Evolutionary conservation across 257 asterid genomes (phyloP).

Genomic region (Solanum tarijense): DNA sequence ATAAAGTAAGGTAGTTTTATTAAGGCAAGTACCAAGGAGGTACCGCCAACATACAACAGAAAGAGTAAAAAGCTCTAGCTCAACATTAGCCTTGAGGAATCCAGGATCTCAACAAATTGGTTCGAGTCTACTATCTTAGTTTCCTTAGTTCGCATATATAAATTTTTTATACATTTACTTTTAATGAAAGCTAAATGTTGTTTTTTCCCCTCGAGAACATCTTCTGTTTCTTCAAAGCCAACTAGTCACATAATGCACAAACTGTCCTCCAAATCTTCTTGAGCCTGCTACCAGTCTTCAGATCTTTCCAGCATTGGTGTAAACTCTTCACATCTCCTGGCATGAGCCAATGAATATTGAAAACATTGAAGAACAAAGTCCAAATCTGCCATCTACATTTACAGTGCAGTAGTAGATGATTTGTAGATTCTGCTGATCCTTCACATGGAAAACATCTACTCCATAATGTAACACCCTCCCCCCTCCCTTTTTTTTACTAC

Average conservation of each 20-base stretch:
- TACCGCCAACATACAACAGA: not conserved
- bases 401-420: not conserved
- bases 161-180: not conserved
- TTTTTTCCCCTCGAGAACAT: not conserved
- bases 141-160: not conserved
- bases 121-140: not conserved
- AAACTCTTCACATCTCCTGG: not conserved
- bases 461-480: not conserved
- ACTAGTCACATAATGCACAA: not conserved
- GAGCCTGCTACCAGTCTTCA: not conserved
- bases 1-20: not conserved
- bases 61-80: not conserved
- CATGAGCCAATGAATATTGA: not conserved
- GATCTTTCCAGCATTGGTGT: not conserved
- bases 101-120: not conserved
- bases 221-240: not conserved
- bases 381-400: too few species aligned
- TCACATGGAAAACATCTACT: not conserved
- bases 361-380: not conserved
- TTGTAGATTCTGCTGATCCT: not conserved
- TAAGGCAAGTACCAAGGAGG: not conserved
- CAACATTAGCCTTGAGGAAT: not conserved
- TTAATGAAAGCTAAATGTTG: not conserved
- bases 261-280: not conserved
- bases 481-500: not conserved